A percentile compares a stretch with the other conserved stretches of the same genome.
Evolutionary conservation across 1,284 basidiomycete species (phyloP).

Genomic region (Trichosporon asahii): DNA sequence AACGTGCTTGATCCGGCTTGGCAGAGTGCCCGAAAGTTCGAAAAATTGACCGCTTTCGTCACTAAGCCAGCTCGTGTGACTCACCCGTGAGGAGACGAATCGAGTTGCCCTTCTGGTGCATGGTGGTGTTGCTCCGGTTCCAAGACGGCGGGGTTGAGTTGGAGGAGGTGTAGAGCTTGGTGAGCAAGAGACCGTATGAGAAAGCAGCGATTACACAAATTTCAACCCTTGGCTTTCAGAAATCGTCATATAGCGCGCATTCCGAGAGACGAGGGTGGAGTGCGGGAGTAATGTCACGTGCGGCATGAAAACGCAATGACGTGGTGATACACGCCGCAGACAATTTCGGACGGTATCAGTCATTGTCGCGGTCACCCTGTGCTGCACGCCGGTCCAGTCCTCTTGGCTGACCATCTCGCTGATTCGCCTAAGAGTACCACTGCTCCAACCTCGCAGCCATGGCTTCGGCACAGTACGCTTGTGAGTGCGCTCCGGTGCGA

Average conservation of each 20-base stretch:
- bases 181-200: slow-evolving; percentile 8
- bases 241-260: slow-evolving; percentile 1
- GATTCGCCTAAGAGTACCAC: slow-evolving; percentile 2
- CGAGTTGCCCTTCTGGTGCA: slow-evolving; percentile 76
- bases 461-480: slow-evolving; percentile 56
- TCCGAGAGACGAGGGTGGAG: slow-evolving; percentile 1
- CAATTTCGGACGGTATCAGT: slow-evolving; percentile 9
- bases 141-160: not conserved
- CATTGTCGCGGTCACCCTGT: not conserved
- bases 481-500: slow-evolving; percentile 56
- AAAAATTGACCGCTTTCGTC: slow-evolving; percentile 4
- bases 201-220: slow-evolving; percentile 10
- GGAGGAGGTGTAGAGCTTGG: slow-evolving; percentile 1
- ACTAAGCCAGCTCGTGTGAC: slow-evolving; percentile 34
- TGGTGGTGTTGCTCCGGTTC: slow-evolving; percentile 25
- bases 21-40: not conserved
- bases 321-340: not conserved
- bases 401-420: not conserved
- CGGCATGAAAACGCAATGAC: not conserved
- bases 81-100: slow-evolving; percentile 87
- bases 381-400: not conserved
- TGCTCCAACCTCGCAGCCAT: slow-evolving; percentile 19
- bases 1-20: not conserved
- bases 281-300: not conserved
- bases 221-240: not conserved